Evolutionary conservation across 768 basidiomycete species (phyloP).

Genomic region (Gloeophyllum trabeum): DNA sequence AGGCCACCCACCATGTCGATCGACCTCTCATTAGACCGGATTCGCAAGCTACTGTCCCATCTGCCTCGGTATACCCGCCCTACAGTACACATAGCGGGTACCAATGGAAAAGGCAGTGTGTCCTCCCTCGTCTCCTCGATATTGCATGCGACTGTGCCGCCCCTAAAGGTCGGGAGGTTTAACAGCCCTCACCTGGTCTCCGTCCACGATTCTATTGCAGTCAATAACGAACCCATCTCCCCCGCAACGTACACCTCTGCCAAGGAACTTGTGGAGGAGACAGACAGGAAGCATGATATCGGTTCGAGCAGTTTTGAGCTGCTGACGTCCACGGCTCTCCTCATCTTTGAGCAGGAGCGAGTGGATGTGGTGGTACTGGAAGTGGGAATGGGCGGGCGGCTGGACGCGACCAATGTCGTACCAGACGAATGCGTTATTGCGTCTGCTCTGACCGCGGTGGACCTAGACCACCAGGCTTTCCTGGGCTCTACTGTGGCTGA

Average conservation of each 20-base stretch:
- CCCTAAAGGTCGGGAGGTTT: slow-evolving; percentile 66
- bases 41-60: slow-evolving; percentile 36
- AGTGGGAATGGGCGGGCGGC: slow-evolving; percentile 88
- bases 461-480: slow-evolving; percentile 89
- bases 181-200: slow-evolving; percentile 88
- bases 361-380: slow-evolving; percentile 84
- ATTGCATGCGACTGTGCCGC: slow-evolving; percentile 40
- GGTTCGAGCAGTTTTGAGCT: slow-evolving; percentile 73
- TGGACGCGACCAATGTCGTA: slow-evolving; percentile 91
- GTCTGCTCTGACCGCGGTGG: slow-evolving; percentile 79
- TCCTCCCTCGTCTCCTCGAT: slow-evolving; percentile 75
- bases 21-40: slow-evolving; percentile 53
- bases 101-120: slow-evolving; percentile 96
- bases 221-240: slow-evolving; percentile 47
- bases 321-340: slow-evolving; percentile 71
- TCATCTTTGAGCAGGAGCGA: slow-evolving; percentile 54
- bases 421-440: slow-evolving; percentile 56
- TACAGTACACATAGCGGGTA: slow-evolving; percentile 86
- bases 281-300: slow-evolving; percentile 30
- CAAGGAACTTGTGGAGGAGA: slow-evolving; percentile 33
- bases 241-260: slow-evolving; percentile 33
- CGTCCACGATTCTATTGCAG: slow-evolving; percentile 62
- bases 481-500: slow-evolving; percentile 64
- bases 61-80: slow-evolving; percentile 64
- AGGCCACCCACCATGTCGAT: slow-evolving; percentile 38